A percentile compares a stretch with the other conserved stretches of the same genome.
Conservation (phyloP, 345 rosid species). For the Gossypium raimondii region DNA sequence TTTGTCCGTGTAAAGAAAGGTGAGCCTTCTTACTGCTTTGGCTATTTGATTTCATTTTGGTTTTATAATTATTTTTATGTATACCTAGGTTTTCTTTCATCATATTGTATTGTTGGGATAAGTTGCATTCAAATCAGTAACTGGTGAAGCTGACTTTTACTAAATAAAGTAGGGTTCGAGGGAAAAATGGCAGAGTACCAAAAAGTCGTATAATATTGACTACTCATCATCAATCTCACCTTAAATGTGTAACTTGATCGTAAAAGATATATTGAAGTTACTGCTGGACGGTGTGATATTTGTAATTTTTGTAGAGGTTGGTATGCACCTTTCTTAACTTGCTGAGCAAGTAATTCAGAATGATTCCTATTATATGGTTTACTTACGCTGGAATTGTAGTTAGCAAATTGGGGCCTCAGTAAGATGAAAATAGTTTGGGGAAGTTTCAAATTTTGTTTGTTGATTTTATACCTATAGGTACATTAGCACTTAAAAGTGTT, state of each 20-base stretch:
- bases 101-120: neutral
- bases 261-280: neutral
- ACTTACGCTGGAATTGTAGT: neutral
- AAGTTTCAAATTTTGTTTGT: neutral
- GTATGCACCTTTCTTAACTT: neutral
- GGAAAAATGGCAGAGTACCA: neutral
- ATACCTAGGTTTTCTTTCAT: neutral
- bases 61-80: neutral
- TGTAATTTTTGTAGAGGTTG: neutral
- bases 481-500: neutral
- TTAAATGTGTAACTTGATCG: neutral
- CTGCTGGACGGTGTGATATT: neutral
- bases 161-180: neutral
- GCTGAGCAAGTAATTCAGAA: neutral
- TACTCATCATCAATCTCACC: neutral
- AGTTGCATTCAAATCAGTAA: neutral
- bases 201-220: neutral
- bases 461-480: neutral
- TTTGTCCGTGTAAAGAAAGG: conserved; percentile 79
- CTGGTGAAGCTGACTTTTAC: neutral
- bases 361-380: neutral
- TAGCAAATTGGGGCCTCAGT: neutral
- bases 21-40: conserved; percentile 18
- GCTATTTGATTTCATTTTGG: neutral
- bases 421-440: neutral